phyloP scores from a whole-genome alignment of 257 asterid species.

The Anisodus tanguticus region DNA sequence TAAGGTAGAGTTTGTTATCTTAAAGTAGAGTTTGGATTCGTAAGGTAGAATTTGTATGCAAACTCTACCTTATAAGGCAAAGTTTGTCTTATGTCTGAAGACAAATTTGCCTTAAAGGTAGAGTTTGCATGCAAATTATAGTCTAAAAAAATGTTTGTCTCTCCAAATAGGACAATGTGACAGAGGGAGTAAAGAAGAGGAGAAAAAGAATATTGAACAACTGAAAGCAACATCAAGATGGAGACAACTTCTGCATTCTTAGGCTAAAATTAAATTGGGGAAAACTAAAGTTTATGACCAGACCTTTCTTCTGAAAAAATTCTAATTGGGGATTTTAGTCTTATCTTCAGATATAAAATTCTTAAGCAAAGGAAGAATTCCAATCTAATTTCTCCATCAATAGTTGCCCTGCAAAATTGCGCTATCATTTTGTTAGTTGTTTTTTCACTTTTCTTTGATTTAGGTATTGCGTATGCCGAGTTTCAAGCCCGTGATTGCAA shows the following conservation, averaged over 20 bases:
- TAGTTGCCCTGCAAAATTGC: not conserved
- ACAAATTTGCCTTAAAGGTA: too few relatives aligned
- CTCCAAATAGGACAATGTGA: not conserved
- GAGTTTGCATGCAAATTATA: too few relatives aligned
- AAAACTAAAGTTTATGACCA: not conserved
- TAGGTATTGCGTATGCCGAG: too few relatives aligned
- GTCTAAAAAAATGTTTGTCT: too few relatives aligned
- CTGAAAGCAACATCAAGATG: not conserved
- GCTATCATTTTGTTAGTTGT: too few relatives aligned
- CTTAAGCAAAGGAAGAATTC: not conserved
- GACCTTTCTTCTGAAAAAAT: not conserved
- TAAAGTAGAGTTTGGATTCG: too few relatives aligned
- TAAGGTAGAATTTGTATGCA: too few relatives aligned
- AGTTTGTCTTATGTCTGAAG: too few relatives aligned
- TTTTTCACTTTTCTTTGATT: too few relatives aligned
- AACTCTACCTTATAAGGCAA: too few relatives aligned
- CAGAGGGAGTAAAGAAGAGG: not conserved
- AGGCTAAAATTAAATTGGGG: not conserved
- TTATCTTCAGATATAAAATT: not conserved
- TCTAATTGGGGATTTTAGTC: not conserved
- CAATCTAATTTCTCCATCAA: constrained; percentile 1
- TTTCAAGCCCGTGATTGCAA: too few relatives aligned
- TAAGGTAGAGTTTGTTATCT: too few relatives aligned
- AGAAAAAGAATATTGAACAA: not conserved
- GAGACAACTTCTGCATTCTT: not conserved